Percentiles rank a stretch among this genome's conserved stretches.
These are phyloP conservation scores for Ilex paraguariensis DNA, from an alignment of 305 asterid genomes.

Conservation along the genomic window DNA sequence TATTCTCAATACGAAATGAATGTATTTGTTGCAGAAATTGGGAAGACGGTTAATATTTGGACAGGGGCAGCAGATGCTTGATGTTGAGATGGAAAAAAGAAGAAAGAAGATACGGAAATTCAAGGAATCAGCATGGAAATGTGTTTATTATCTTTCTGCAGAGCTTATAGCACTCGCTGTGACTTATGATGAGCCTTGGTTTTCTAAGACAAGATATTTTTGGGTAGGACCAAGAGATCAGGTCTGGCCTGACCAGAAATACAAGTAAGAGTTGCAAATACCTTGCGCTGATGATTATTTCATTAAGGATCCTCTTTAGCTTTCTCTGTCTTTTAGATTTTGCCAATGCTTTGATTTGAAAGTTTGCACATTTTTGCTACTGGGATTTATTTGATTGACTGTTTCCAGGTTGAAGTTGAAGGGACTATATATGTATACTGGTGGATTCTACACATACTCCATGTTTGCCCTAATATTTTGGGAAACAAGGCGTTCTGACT, in stretches of 20 bases:
- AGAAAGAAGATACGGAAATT: constrained; percentile 2
- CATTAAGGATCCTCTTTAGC: neutral
- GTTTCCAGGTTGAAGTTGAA: constrained; percentile 3
- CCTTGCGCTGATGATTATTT: neutral
- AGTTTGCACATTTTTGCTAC: too few species aligned
- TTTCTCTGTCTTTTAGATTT: neutral
- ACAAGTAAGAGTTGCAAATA: neutral
- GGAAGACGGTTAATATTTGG: constrained; percentile 6
- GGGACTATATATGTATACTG: constrained; percentile 1
- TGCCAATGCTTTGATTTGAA: neutral
- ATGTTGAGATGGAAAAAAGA: neutral
- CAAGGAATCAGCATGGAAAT: constrained; percentile 10
- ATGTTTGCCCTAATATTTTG: constrained; percentile 5
- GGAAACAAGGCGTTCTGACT: constrained; percentile 11
- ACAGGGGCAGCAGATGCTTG: neutral
- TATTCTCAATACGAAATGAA: too few species aligned
- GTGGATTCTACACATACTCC: constrained; percentile 7
- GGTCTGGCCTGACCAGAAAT: constrained; percentile 7
- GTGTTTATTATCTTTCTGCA: constrained; percentile 5
- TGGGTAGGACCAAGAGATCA: constrained; percentile 1
- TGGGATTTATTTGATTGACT: neutral
- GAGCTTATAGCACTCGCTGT: constrained; percentile 2
- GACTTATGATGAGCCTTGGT: constrained; percentile 8
- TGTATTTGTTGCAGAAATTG: neutral
- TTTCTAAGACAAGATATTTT: constrained; percentile 1